Evolutionary conservation across 306 rosid species (phyloP).

Genomic region (Fragaria nilgerrensis): DNA sequence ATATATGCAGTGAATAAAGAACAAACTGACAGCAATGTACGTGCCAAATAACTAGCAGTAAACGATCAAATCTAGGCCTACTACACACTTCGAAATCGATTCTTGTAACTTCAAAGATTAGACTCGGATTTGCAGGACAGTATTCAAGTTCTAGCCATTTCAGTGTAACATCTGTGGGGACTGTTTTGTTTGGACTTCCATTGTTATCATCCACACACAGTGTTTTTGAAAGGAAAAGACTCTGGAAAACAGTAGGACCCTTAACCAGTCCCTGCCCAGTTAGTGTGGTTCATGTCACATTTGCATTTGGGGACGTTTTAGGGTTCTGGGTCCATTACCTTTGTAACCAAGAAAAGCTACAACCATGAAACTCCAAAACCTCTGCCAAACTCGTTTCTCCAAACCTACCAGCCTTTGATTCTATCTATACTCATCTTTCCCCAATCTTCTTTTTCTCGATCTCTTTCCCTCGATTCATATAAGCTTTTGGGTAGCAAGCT

Average conservation of each 20-base stretch:
- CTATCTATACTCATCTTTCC: background rate
- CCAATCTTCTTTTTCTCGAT: background rate
- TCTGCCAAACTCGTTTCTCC: constrained; percentile 15
- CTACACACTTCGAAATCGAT: background rate
- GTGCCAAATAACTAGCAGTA: constrained; percentile 2
- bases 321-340: constrained; percentile 26
- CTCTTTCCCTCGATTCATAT: background rate
- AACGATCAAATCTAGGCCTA: background rate
- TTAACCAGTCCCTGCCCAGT: background rate
- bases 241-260: constrained; percentile 12
- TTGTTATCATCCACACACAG: constrained; percentile 17
- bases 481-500: background rate
- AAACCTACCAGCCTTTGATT: constrained; percentile 28
- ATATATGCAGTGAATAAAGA: background rate
- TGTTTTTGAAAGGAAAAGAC: constrained; percentile 18
- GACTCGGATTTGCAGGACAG: background rate
- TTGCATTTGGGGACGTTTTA: background rate
- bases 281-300: constrained; percentile 38
- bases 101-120: background rate
- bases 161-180: constrained; percentile 11
- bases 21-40: constrained; percentile 1
- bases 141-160: background rate
- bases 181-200: constrained; percentile 11
- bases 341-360: constrained; percentile 15
- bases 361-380: constrained; percentile 15